Conservation (phyloP, 2,329 filamentous ascomycete genomes). For the Rasamsonia emersonii region DNA sequence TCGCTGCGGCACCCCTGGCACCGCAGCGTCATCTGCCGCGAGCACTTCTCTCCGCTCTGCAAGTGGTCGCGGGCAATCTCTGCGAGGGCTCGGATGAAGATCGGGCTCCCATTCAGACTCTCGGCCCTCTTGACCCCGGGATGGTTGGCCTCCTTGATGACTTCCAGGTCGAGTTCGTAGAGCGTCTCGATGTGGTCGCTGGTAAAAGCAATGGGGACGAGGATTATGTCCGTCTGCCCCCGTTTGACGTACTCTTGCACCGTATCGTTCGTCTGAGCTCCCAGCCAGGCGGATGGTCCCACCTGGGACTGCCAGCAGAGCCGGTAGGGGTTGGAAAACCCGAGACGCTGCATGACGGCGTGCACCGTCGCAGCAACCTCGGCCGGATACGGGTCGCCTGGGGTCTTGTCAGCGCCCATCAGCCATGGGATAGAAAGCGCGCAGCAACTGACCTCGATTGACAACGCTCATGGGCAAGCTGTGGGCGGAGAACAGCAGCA, state of each 20-base stretch:
- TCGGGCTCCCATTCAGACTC: slow-evolving; percentile 79
- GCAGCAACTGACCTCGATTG: slow-evolving; percentile 62
- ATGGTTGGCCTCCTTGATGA: slow-evolving; percentile 74
- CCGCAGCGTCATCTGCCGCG: slow-evolving; percentile 76
- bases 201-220: slow-evolving; percentile 95
- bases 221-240: slow-evolving; percentile 80
- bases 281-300: slow-evolving; percentile 88
- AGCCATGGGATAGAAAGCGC: background rate
- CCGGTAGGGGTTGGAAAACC: slow-evolving; percentile 82
- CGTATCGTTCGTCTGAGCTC: slow-evolving; percentile 81
- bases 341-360: slow-evolving; percentile 87
- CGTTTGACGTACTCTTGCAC: slow-evolving; percentile 84
- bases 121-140: slow-evolving; percentile 81
- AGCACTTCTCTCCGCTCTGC: slow-evolving; percentile 60
- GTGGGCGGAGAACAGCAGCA: slow-evolving; percentile 90
- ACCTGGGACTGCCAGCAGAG: slow-evolving; percentile 98
- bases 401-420: slow-evolving; percentile 3
- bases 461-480: slow-evolving; percentile 96
- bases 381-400: slow-evolving; percentile 85
- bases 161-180: slow-evolving; percentile 87
- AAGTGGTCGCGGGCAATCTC: slow-evolving; percentile 79
- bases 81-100: slow-evolving; percentile 85
- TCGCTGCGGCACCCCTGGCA: slow-evolving; percentile 93
- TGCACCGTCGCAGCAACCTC: slow-evolving; percentile 95
- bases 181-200: slow-evolving; percentile 99